Conservation (phyloP, 2,329 filamentous ascomycete species). For the Dothistroma pini region DNA sequence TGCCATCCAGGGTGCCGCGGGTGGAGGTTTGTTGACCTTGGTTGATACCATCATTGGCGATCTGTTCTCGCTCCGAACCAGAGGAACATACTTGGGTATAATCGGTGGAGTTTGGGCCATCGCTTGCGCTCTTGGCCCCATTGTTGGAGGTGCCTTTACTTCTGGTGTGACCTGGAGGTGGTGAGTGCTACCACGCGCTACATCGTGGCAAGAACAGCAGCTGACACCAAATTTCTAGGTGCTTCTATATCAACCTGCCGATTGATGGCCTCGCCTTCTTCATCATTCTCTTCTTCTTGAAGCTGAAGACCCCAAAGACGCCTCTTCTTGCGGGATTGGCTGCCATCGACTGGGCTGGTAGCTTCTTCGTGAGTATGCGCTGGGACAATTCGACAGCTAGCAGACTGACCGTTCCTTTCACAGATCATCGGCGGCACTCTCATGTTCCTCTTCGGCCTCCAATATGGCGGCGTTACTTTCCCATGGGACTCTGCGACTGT, state of each 20-base stretch:
- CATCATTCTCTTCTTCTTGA: slow-evolving; percentile 50
- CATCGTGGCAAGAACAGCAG: not conserved
- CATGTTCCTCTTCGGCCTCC: slow-evolving; percentile 52
- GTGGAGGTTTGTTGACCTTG: slow-evolving; percentile 51
- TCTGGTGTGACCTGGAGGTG: slow-evolving; percentile 49
- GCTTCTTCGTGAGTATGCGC: slow-evolving; percentile 34
- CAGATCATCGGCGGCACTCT: slow-evolving; percentile 48
- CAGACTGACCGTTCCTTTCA: not conserved
- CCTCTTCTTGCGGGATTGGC: slow-evolving; percentile 46
- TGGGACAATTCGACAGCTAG: not conserved
- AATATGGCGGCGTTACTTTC: slow-evolving; percentile 52
- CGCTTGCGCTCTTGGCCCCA: slow-evolving; percentile 51
- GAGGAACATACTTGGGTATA: slow-evolving; percentile 47
- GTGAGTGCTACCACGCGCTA: slow-evolving; percentile 38
- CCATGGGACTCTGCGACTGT: slow-evolving; percentile 54
- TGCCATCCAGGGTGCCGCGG: slow-evolving; percentile 54
- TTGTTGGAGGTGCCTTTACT: slow-evolving; percentile 52
- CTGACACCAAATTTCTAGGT: slow-evolving; percentile 8
- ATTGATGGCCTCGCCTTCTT: slow-evolving; percentile 51
- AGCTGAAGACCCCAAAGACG: slow-evolving; percentile 54
- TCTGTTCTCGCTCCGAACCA: slow-evolving; percentile 46
- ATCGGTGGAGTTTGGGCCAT: slow-evolving; percentile 53
- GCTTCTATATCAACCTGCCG: slow-evolving; percentile 60
- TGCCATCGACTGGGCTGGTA: slow-evolving; percentile 54
- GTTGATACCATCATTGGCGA: slow-evolving; percentile 54